phyloP scores from a whole-genome alignment of 2,329 filamentous ascomycete species.

The Talaromyces sp. region DNA sequence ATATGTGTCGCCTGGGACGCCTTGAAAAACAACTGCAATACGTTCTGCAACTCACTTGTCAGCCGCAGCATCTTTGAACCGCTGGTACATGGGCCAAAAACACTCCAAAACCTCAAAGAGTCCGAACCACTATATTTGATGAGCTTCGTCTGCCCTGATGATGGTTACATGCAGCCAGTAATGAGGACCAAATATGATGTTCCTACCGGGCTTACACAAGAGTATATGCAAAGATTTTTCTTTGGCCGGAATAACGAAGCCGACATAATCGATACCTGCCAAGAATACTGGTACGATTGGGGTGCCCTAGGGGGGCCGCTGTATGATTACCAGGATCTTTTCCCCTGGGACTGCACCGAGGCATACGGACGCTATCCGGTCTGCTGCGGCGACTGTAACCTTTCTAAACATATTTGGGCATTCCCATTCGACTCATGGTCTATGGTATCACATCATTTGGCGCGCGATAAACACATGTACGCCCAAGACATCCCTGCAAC shows the following conservation, averaged over 20 bases:
- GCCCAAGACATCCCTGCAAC: slow-evolving; percentile 10
- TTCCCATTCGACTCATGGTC: slow-evolving; percentile 45
- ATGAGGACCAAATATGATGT: slow-evolving; percentile 31
- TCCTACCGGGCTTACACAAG: slow-evolving; percentile 39
- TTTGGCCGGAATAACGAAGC: slow-evolving; percentile 37
- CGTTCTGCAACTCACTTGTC: slow-evolving; percentile 34
- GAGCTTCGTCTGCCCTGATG: slow-evolving; percentile 35
- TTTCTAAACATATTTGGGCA: slow-evolving; percentile 43
- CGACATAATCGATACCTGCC: slow-evolving; percentile 40
- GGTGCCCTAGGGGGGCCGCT: slow-evolving; percentile 35
- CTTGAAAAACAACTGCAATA: slow-evolving; percentile 34
- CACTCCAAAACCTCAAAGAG: not conserved
- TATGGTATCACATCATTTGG: slow-evolving; percentile 35
- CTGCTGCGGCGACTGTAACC: slow-evolving; percentile 37
- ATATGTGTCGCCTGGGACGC: slow-evolving; percentile 27
- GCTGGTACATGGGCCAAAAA: slow-evolving; percentile 15
- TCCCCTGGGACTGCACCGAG: slow-evolving; percentile 47
- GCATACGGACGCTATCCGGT: slow-evolving; percentile 35
- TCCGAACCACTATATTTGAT: slow-evolving; percentile 30
- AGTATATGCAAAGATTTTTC: slow-evolving; percentile 38
- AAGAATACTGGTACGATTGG: slow-evolving; percentile 47
- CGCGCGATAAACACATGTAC: slow-evolving; percentile 33
- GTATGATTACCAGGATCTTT: slow-evolving; percentile 39
- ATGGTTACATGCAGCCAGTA: slow-evolving; percentile 17
- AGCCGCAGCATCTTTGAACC: slow-evolving; percentile 26